A percentile compares a stretch with the other conserved stretches of the same genome.
Evolutionary conservation across 2,329 filamentous ascomycete species (phyloP).

Genomic region (Teratosphaeria viscida): DNA sequence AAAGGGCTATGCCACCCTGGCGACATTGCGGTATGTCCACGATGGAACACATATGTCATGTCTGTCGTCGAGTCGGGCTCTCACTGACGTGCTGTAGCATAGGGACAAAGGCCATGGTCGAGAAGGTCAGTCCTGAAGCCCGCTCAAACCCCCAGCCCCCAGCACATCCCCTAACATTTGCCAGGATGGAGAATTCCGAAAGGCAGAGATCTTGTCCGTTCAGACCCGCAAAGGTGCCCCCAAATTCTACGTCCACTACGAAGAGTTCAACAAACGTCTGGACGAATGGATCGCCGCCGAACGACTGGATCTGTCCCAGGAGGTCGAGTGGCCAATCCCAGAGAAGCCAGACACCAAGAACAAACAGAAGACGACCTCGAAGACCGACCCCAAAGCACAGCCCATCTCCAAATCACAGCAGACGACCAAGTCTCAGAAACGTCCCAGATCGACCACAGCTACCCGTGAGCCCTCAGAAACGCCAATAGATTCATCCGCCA

Average conservation of each 20-base stretch:
- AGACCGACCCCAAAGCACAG: slow-evolving; percentile 27
- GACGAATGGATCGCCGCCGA: slow-evolving; percentile 80
- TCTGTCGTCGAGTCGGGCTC: background rate
- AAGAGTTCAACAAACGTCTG: slow-evolving; percentile 89
- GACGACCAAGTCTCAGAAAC: slow-evolving; percentile 31
- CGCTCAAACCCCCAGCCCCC: slow-evolving; percentile 1
- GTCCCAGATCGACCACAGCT: slow-evolving; percentile 32
- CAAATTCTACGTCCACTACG: slow-evolving; percentile 93
- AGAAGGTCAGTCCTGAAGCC: slow-evolving; percentile 47
- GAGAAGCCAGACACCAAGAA: slow-evolving; percentile 84
- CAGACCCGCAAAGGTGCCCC: slow-evolving; percentile 79
- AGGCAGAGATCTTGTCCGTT: slow-evolving; percentile 94
- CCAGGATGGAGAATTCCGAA: slow-evolving; percentile 69
- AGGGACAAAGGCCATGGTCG: slow-evolving; percentile 56
- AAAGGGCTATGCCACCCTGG: slow-evolving; percentile 73
- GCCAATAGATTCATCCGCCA: slow-evolving; percentile 42
- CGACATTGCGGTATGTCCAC: slow-evolving; percentile 61
- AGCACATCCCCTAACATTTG: background rate
- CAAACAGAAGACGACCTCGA: slow-evolving; percentile 48
- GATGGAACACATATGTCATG: background rate
- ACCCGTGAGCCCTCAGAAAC: slow-evolving; percentile 31
- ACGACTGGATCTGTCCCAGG: slow-evolving; percentile 75
- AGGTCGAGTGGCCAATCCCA: slow-evolving; percentile 92
- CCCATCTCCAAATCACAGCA: slow-evolving; percentile 24
- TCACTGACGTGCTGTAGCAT: slow-evolving; percentile 38